Evolutionary conservation across 2,329 filamentous ascomycete species (phyloP), one percentile per base, ranked within the genome.

Genomic region (Aciculosporium take): DNA sequence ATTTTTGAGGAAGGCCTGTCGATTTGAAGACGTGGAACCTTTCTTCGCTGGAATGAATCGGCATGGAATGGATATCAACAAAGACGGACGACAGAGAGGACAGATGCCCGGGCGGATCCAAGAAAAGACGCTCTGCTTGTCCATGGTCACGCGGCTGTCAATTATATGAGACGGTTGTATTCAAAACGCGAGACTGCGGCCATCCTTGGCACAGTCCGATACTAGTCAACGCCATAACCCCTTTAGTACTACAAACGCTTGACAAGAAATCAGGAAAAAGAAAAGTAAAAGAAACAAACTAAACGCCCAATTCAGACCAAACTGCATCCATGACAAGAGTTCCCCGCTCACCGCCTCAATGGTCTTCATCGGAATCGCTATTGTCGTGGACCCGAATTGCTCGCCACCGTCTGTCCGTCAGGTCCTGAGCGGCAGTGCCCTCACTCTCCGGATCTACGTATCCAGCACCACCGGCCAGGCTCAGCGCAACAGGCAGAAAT

Each of bases 401-500:
- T 44, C 85, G 74, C 59, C 88, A 93, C 48, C 84, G 69, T 45
- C 86, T 71, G 44, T 76, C 81, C 1, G 84, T 82, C 46, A 98
- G 65, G 56, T 96, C 89, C 54, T 94, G 86, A 55, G 93, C 87
- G 18, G 96, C 67, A 0, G 89, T 87, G 2, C 88, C 87, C 53
- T 93, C 85, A 40, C 77, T 81, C 55, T 94, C 87, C 0, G 84
- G 80, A 54, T 96, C 87, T 29, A 87, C 71, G 55, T 94, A 96
- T 3, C 89, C 88, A 50, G 81, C 75, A 1, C 91, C 91, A 15
- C 91, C 91, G 39, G 84, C 71, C 38, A 95, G 68, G 55, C 84
- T 93, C 49, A 98, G 68, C 2, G 84, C 81, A 1, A 96, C 91
- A 0, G 91, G 91, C 52, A 98, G 66, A 59, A 96, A 94, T 7